Base-by-base conservation (phyloP, 805 yeast genomes). In the Komagataella ulmi region DNA sequence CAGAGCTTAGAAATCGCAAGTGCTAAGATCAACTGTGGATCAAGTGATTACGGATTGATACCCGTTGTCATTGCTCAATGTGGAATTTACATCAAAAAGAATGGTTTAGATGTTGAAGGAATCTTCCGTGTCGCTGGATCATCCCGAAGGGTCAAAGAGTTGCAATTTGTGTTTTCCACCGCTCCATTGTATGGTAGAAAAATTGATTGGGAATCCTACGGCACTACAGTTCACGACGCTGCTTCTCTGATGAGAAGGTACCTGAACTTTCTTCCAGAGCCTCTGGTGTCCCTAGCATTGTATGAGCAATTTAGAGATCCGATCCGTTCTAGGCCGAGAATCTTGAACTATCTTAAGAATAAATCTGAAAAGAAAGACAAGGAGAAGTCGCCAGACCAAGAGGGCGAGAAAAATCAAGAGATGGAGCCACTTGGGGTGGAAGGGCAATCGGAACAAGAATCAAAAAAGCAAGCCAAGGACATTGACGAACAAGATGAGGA, bases 21-120 rank as follows among this genome's bases (percentile, higher is more conserved):
- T 53, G 95, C 90, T 17, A 75, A 79, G 49, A 85, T 88, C 51
- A 77, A 83, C 44, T 78, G 85, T 6, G 72, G 83, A 47, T 76
- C 47, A 21, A 24, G 24, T 14, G 80, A 83, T 49, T 93, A 88
- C 63, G 99, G 98, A 19, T 73, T 81, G 51, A 87, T 93, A 17
- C 99, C 99, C 0, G 77, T 88, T 17, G 85, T 93, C 12, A 95
- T 93, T n/a, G 98, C 97, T 14, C 85, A 88, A 58, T 91, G 99
- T 68, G 97, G 98, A 0, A 82, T 86, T 0, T 90, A 69, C 61
- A 68, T 93, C 54, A 91, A 93, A 61, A 78, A 79, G 48, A 80
- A 87, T 56, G 95, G 85, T 2, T 71, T 88, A 36, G 77, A 79
- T 36, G 83, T 85, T 1, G 93, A 91, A 64, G 99, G 99, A 5